Conservation (phyloP, 306 rosid genomes). For the Quercus suber region DNA sequence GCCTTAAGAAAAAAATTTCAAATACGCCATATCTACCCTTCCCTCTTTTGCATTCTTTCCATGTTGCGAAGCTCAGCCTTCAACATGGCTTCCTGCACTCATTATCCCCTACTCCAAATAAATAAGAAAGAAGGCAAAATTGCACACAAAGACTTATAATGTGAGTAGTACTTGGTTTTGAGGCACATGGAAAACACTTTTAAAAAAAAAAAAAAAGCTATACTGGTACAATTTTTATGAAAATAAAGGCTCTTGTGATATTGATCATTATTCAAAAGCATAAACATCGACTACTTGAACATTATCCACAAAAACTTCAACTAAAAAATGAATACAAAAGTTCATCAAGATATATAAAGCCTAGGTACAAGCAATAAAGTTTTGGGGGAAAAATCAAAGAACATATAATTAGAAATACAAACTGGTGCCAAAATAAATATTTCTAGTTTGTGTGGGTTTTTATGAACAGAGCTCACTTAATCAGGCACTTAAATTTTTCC, state of each 20-base stretch:
- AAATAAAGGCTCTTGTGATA: not conserved
- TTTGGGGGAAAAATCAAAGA: not conserved
- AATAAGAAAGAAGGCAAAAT: too few species aligned
- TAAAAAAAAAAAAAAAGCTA: not conserved
- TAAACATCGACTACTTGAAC: not conserved
- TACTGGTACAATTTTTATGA: not conserved
- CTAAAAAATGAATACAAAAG: not conserved
- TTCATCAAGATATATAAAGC: not conserved
- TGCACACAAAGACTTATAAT: too few species aligned
- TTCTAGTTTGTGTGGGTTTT: not conserved
- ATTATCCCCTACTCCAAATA: too few species aligned
- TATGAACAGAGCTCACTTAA: not conserved
- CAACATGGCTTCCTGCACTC: too few species aligned
- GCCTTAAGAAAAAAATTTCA: slow-evolving; percentile 93
- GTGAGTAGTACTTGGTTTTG: too few species aligned
- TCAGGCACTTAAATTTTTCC: not conserved
- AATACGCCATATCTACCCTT: too few species aligned
- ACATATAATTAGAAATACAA: not conserved
- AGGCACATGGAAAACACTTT: too few species aligned
- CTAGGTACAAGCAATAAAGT: not conserved
- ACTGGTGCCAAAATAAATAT: not conserved
- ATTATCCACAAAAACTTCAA: not conserved
- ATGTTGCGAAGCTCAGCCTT: too few species aligned
- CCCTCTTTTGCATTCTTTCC: too few species aligned
- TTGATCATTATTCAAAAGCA: not conserved